phyloP scores from a whole-genome alignment of 2,329 filamentous ascomycete species.

The Phaeoacremonium minimum region DNA sequence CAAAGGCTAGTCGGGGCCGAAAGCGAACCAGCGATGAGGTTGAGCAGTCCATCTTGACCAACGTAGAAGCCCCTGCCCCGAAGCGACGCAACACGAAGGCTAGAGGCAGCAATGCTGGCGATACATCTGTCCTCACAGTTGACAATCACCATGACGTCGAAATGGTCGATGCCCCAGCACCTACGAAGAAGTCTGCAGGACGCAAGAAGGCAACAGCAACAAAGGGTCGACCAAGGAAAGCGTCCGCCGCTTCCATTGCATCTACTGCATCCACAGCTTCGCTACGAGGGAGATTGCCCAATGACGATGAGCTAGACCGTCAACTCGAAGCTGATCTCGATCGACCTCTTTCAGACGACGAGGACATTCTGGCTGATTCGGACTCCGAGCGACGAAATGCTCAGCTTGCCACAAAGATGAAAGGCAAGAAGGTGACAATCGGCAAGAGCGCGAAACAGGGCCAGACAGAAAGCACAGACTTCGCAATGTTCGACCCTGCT shows the following conservation, averaged over 20 bases:
- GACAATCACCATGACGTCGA: constrained; percentile 33
- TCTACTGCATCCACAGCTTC: constrained; percentile 39
- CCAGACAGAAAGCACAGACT: constrained; percentile 26
- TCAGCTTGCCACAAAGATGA: constrained; percentile 16
- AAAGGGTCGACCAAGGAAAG: constrained; percentile 38
- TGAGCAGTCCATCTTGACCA: constrained; percentile 38
- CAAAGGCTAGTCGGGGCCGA: constrained; percentile 45
- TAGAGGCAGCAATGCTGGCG: constrained; percentile 41
- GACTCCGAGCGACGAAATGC: constrained; percentile 36
- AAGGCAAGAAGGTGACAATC: constrained; percentile 20
- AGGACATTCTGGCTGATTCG: constrained; percentile 40
- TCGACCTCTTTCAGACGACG: constrained; percentile 48
- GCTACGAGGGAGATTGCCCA: constrained; percentile 36
- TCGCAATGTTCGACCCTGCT: constrained; percentile 49
- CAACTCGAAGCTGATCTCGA: constrained; percentile 63
- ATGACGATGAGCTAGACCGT: constrained; percentile 63
- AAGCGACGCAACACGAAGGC: constrained; percentile 56
- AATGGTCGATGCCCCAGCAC: constrained; percentile 28
- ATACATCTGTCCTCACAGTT: constrained; percentile 25
- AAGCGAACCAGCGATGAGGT: constrained; percentile 62
- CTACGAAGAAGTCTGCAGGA: constrained; percentile 23
- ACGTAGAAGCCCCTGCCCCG: constrained; percentile 42
- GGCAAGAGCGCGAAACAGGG: constrained; percentile 17
- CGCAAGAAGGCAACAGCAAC: constrained; percentile 42
- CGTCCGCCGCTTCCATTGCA: constrained; percentile 38